phyloP scores from a whole-genome alignment of 2,329 filamentous ascomycete genomes.

The Fusarium pilosicola region DNA sequence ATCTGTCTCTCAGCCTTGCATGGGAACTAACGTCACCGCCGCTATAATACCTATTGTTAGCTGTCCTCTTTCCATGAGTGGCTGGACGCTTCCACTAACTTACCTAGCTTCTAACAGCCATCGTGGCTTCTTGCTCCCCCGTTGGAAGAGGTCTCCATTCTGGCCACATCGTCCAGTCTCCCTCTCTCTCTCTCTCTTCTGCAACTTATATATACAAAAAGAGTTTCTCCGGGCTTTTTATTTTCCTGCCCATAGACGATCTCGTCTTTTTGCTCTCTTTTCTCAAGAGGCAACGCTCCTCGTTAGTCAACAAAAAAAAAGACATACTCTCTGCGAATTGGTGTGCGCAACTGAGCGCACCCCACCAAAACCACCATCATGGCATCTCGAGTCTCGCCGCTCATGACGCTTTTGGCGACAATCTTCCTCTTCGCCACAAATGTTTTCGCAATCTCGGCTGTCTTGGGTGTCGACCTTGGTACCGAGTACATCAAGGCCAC shows the following conservation, averaged over 20 bases:
- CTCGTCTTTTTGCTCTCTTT: constrained; percentile 30
- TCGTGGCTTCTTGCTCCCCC: constrained; percentile 45
- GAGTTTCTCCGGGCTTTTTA: constrained; percentile 25
- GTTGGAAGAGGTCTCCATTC: constrained; percentile 40
- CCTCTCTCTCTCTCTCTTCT: constrained; percentile 36
- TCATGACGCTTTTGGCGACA: constrained; percentile 53
- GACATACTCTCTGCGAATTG: constrained; percentile 17
- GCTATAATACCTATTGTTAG: constrained; percentile 40
- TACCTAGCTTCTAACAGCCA: constrained; percentile 36
- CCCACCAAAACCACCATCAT: constrained; percentile 46
- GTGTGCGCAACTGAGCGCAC: constrained; percentile 39
- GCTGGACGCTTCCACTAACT: constrained; percentile 32
- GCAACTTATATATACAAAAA: constrained; percentile 24
- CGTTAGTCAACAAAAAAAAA: constrained; percentile 10
- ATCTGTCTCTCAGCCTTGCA: constrained; percentile 44
- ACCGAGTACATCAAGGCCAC: constrained; percentile 97
- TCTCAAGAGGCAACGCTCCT: constrained; percentile 21
- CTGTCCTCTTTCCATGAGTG: constrained; percentile 50
- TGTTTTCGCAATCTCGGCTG: constrained; percentile 71
- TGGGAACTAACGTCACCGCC: constrained; percentile 35
- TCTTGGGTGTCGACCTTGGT: constrained; percentile 92
- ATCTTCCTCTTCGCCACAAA: constrained; percentile 53
- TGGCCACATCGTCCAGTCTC: constrained; percentile 51
- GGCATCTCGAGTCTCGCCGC: constrained; percentile 50
- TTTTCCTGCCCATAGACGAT: constrained; percentile 25